These are phyloP conservation scores for Jackrogersella multiformis DNA, from an alignment of 495 filamentous ascomycete species.

Conservation along the genomic window DNA sequence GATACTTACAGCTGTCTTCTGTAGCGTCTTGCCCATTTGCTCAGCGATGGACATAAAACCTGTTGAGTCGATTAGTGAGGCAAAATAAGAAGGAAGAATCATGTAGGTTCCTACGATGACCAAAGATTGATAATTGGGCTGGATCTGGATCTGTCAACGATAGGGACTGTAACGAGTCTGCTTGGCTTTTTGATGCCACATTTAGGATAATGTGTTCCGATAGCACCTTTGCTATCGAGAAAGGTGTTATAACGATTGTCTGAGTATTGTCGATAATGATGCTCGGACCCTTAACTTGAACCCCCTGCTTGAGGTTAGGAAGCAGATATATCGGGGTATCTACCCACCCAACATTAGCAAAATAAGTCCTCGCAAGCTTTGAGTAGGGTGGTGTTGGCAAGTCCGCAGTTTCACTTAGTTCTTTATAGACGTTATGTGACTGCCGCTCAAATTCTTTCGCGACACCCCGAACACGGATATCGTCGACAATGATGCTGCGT, in stretches of 20 bases:
- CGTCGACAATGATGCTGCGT: slow-evolving; percentile 60
- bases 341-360: slow-evolving; percentile 27
- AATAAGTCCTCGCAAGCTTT: slow-evolving; percentile 27
- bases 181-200: slow-evolving; percentile 10
- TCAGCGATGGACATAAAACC: slow-evolving; percentile 56
- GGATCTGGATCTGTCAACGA: slow-evolving; percentile 33
- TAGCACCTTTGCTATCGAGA: slow-evolving; percentile 35
- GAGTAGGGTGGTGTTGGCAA: not conserved
- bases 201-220: slow-evolving; percentile 37
- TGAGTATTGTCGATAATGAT: slow-evolving; percentile 45
- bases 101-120: slow-evolving; percentile 27
- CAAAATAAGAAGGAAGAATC: not conserved
- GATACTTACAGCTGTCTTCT: slow-evolving; percentile 53
- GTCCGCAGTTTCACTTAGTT: slow-evolving; percentile 5
- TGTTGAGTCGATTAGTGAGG: not conserved
- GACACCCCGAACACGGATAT: slow-evolving; percentile 58
- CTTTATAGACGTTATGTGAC: slow-evolving; percentile 30
- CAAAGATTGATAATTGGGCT: slow-evolving; percentile 44
- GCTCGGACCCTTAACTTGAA: slow-evolving; percentile 33
- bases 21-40: slow-evolving; percentile 56
- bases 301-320: slow-evolving; percentile 23
- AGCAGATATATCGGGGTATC: slow-evolving; percentile 38
- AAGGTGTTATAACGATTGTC: slow-evolving; percentile 39
- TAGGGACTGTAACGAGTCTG: slow-evolving; percentile 5
- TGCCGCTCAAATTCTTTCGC: slow-evolving; percentile 27